Percentiles rank a stretch among this genome's conserved stretches.
Evolutionary conservation across 2,329 filamentous ascomycete genomes (phyloP).

Genomic region (Akanthomyces lecanii): DNA sequence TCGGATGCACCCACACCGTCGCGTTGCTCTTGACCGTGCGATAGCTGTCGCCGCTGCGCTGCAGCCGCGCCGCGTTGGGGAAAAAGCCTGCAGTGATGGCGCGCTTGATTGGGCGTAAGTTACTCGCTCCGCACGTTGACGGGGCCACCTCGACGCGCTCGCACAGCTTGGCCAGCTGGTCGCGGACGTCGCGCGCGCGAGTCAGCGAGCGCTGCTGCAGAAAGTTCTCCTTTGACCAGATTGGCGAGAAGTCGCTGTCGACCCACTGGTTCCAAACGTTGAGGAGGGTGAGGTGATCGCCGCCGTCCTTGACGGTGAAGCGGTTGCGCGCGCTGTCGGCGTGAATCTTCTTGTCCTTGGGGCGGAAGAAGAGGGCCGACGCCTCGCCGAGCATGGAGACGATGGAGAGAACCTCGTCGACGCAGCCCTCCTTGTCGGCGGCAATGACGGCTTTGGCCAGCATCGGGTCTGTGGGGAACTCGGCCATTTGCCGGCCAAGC

Average conservation of each 20-base stretch:
- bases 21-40: constrained; percentile 87
- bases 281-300: constrained; percentile 81
- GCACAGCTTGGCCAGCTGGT: constrained; percentile 87
- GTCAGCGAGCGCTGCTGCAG: constrained; percentile 86
- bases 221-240: constrained; percentile 92
- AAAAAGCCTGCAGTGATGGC: constrained; percentile 91
- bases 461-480: constrained; percentile 91
- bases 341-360: constrained; percentile 96
- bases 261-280: constrained; percentile 97
- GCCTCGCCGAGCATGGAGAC: constrained; percentile 93
- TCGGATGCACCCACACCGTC: constrained; percentile 88
- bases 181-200: constrained; percentile 83
- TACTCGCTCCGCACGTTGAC: constrained; percentile 63
- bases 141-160: constrained; percentile 81
- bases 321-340: constrained; percentile 85
- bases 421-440: constrained; percentile 84
- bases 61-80: constrained; percentile 80
- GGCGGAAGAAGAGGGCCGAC: constrained; percentile 85
- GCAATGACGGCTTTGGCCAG: constrained; percentile 84
- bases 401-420: constrained; percentile 86
- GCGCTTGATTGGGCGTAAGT: constrained; percentile 74
- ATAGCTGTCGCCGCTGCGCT: constrained; percentile 81
- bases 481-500: constrained; percentile 87
- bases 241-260: constrained; percentile 79
- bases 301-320: constrained; percentile 86